Conservation (phyloP, 176 grass and related monocot genomes). For the Triticum turgidum region DNA sequence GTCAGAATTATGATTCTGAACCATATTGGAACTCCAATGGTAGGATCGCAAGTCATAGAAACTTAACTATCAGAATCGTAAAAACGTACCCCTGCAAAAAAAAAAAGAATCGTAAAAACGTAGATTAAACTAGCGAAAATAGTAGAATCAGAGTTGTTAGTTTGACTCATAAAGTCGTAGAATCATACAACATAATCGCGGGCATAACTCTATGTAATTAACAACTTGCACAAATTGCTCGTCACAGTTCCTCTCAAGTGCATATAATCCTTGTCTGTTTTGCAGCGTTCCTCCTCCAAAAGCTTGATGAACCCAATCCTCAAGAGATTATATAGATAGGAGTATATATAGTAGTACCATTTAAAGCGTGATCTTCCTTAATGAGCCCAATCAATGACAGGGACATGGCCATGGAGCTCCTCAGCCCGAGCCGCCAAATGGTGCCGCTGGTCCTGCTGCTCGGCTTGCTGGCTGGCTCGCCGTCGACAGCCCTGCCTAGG, state of each 20-base stretch:
- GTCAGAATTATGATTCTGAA: too few relatives aligned
- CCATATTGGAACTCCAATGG: too few relatives aligned
- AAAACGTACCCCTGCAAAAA: too few relatives aligned
- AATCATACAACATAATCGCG: too few relatives aligned
- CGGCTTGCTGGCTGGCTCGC: conserved; percentile 18
- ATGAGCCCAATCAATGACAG: background rate
- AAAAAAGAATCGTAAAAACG: too few relatives aligned
- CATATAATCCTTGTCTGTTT: background rate
- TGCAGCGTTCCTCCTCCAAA: background rate
- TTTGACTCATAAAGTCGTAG: too few relatives aligned
- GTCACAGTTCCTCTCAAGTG: background rate
- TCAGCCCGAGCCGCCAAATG: background rate
- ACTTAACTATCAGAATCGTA: too few relatives aligned
- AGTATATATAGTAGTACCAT: background rate
- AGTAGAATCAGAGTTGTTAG: too few relatives aligned
- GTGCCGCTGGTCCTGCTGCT: conserved; percentile 17
- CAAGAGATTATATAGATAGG: too few relatives aligned
- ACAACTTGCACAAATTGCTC: background rate
- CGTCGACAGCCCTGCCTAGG: background rate
- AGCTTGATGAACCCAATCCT: background rate
- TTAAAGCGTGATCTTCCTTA: background rate
- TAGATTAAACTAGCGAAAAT: too few relatives aligned
- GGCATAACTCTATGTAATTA: background rate
- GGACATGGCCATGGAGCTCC: conserved; percentile 31
- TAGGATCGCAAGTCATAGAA: too few relatives aligned